A percentile compares a stretch with the other conserved stretches of the same genome.
Conservation (phyloP, 1,284 basidiomycete species). For the Ustilago vetiveriae region DNA sequence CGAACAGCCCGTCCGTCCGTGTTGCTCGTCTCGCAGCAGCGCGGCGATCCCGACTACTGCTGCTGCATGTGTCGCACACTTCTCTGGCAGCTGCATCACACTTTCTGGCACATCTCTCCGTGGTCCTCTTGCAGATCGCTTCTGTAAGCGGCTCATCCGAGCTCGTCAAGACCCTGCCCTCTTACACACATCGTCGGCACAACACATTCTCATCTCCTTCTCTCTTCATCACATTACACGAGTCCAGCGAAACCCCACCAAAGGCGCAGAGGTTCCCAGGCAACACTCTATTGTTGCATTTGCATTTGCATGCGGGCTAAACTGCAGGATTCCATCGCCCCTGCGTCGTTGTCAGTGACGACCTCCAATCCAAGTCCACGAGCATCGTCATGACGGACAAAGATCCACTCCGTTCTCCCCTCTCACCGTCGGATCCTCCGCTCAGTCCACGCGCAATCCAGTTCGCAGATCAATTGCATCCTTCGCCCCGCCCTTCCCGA, state of each 20-base stretch:
- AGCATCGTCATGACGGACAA: constrained; percentile 19
- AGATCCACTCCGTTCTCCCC: constrained; percentile 33
- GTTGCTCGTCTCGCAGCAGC: too few relatives aligned
- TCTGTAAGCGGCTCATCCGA: constrained; percentile 16
- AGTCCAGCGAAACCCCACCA: too few relatives aligned
- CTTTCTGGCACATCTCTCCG: constrained; percentile 7
- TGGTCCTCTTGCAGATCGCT: neutral
- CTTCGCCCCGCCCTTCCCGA: constrained; percentile 12
- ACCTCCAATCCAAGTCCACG: too few relatives aligned
- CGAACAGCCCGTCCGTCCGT: too few relatives aligned
- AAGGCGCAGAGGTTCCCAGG: too few relatives aligned
- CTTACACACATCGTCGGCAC: too few relatives aligned
- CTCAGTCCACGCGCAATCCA: constrained; percentile 39
- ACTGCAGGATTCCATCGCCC: too few relatives aligned
- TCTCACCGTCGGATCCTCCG: constrained; percentile 19
- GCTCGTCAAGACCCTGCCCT: constrained; percentile 7
- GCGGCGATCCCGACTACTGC: constrained; percentile 11
- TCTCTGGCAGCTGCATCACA: too few relatives aligned
- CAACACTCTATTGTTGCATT: too few relatives aligned
- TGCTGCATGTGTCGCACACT: neutral
- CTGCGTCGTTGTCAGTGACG: too few relatives aligned
- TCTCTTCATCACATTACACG: neutral
- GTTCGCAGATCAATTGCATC: constrained; percentile 32
- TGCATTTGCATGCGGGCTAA: too few relatives aligned
- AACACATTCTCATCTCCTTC: neutral